These are phyloP conservation scores for Cryphonectria naterciae DNA, from an alignment of 2,329 filamentous ascomycete species.

Conservation along the genomic window DNA sequence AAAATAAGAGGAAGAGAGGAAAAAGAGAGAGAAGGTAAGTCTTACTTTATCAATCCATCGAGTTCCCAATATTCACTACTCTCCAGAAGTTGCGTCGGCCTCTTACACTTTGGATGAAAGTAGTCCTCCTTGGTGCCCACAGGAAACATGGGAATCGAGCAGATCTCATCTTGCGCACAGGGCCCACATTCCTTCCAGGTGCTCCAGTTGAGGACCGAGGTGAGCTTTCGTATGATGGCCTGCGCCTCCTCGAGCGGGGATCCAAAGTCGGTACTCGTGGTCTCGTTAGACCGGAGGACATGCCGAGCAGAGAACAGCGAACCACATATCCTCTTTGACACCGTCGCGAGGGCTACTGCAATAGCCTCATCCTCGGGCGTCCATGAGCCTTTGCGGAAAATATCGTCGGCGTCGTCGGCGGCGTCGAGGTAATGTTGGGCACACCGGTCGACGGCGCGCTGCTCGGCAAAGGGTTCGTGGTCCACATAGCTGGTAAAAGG, in stretches of 20 bases:
- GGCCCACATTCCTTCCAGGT: constrained; percentile 41
- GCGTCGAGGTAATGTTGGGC: constrained; percentile 48
- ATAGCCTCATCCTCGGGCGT: constrained; percentile 51
- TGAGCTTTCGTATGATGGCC: constrained; percentile 33
- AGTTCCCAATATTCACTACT: not conserved
- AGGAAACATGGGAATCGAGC: constrained; percentile 46
- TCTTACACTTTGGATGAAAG: constrained; percentile 38
- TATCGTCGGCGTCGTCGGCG: constrained; percentile 32
- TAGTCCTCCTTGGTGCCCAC: constrained; percentile 39
- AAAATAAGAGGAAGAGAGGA: no score
- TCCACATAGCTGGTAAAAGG: constrained; percentile 45
- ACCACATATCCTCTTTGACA: constrained; percentile 46
- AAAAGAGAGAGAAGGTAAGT: no score
- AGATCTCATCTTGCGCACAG: constrained; percentile 41
- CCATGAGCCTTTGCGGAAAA: constrained; percentile 32
- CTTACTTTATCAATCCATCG: not conserved
- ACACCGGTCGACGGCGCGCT: constrained; percentile 51
- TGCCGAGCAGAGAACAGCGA: constrained; percentile 36
- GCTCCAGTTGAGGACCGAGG: constrained; percentile 39
- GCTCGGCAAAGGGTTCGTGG: constrained; percentile 33
- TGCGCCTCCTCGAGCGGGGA: constrained; percentile 16
- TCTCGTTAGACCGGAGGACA: constrained; percentile 29
- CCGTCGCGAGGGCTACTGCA: constrained; percentile 45
- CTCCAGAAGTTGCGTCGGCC: not conserved
- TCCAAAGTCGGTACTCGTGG: not conserved